Percentiles rank a stretch among this genome's conserved stretches.
Conservation (phyloP, 192 early-diverging fungal species). For the Coemansia sp. region DNA sequence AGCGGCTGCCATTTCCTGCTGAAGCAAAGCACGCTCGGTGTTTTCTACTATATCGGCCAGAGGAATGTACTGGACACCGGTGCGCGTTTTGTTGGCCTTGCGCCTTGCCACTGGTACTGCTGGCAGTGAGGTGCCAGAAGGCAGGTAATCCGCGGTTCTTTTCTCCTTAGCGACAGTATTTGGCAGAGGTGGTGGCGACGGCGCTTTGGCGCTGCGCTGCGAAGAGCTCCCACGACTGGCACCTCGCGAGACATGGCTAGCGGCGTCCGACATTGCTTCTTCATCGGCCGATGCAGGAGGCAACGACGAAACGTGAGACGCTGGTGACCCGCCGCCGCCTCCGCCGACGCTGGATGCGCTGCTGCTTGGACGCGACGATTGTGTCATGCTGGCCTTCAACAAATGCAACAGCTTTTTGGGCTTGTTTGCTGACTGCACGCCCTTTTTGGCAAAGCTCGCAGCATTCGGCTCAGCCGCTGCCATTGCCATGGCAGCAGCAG, state of each 20-base stretch:
- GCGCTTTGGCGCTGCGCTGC: conserved; percentile 1
- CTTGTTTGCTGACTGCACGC: neutral
- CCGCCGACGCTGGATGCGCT: neutral
- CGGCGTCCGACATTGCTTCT: conserved; percentile 1
- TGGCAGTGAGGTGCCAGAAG: conserved; percentile 35
- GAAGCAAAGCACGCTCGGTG: conserved; percentile 24
- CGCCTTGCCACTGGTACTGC: conserved; percentile 27
- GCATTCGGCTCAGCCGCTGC: neutral
- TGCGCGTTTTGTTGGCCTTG: conserved; percentile 21
- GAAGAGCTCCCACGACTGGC: conserved; percentile 15
- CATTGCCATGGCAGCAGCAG: neutral
- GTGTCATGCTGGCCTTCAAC: conserved; percentile 7
- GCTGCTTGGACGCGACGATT: conserved; percentile 10
- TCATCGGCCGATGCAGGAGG: neutral
- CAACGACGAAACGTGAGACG: conserved; percentile 3
- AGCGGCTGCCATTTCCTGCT: neutral
- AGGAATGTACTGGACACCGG: conserved; percentile 45
- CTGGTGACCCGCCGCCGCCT: conserved; percentile 2
- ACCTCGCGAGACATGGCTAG: conserved; percentile 8
- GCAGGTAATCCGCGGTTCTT: conserved; percentile 27
- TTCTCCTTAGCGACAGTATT: conserved; percentile 2
- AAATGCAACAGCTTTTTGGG: conserved; percentile 9
- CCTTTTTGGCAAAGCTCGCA: conserved; percentile 2
- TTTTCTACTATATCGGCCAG: conserved; percentile 45
- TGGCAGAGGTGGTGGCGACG: neutral